Evolutionary conservation across 306 rosid species (phyloP).

Genomic region (Heteromeles arbutifolia): DNA sequence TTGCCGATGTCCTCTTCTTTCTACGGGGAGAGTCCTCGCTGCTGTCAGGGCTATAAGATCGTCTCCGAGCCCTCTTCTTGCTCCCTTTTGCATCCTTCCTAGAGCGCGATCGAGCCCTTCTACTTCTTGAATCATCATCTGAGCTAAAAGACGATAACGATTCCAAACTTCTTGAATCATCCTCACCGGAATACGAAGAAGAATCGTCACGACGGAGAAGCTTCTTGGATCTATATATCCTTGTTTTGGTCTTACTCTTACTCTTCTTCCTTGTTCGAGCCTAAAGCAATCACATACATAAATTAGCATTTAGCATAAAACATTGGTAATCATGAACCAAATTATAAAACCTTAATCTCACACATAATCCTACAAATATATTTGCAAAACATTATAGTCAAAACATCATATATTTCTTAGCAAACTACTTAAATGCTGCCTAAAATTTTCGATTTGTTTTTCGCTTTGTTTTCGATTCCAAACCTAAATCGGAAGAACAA

Average conservation of each 20-base stretch:
- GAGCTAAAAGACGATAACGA: slow-evolving; percentile 42
- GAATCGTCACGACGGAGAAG: slow-evolving; percentile 40
- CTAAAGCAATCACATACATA: slow-evolving; percentile 33
- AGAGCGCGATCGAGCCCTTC: slow-evolving; percentile 39
- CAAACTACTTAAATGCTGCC: background rate
- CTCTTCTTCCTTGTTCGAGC: slow-evolving; percentile 34
- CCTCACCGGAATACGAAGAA: slow-evolving; percentile 35
- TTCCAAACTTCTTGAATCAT: slow-evolving; percentile 39
- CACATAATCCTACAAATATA: background rate
- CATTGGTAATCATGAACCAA: background rate
- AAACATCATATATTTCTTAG: background rate
- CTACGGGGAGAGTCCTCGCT: slow-evolving; percentile 37
- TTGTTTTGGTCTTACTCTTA: slow-evolving; percentile 37
- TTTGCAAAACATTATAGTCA: background rate
- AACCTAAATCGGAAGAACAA: background rate
- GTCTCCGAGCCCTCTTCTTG: slow-evolving; percentile 47
- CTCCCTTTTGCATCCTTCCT: slow-evolving; percentile 39
- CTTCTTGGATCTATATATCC: slow-evolving; percentile 61
- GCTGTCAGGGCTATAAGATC: slow-evolving; percentile 35
- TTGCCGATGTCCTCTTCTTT: slow-evolving; percentile 50
- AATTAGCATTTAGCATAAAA: background rate
- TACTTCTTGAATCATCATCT: slow-evolving; percentile 41
- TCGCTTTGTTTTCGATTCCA: background rate
- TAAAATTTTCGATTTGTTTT: background rate
- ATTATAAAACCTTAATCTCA: background rate